Percentiles rank a stretch among this genome's conserved stretches.
These are phyloP conservation scores for Oryza glumipatula DNA, from an alignment of 176 grass and related monocot species.

Conservation along the genomic window DNA sequence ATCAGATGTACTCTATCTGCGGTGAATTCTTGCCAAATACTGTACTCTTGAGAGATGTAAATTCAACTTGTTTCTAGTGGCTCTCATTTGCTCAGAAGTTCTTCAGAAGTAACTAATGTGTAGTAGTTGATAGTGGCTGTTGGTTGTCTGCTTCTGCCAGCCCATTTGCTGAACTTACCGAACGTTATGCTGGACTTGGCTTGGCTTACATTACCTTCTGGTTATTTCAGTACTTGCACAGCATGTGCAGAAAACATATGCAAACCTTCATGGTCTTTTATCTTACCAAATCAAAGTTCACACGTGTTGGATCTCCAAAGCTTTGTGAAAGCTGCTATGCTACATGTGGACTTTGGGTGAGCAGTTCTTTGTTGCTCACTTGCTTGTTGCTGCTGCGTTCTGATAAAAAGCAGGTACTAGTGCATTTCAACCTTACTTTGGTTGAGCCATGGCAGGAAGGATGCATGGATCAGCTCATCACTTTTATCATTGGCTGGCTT, in stretches of 20 bases:
- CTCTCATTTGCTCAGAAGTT: constrained; percentile 2
- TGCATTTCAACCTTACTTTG: constrained; percentile 1
- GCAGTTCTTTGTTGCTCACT: background rate
- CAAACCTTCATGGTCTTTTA: background rate
- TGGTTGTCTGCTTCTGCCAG: background rate
- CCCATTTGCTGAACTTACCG: background rate
- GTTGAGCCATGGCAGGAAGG: constrained; percentile 23
- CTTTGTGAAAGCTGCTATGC: background rate
- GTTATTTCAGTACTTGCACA: background rate
- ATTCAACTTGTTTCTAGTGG: constrained; percentile 20
- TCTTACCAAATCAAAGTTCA: background rate
- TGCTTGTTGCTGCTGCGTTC: background rate
- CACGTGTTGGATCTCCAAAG: background rate
- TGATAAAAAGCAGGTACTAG: constrained; percentile 32
- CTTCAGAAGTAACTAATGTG: background rate
- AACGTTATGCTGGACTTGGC: constrained; percentile 1
- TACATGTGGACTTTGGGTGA: background rate
- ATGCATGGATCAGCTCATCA: constrained; percentile 17
- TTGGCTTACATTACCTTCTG: background rate
- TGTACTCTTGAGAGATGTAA: constrained; percentile 32
- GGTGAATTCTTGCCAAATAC: constrained; percentile 29
- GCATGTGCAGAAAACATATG: background rate
- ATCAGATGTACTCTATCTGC: constrained; percentile 36
- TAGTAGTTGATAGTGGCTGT: background rate
- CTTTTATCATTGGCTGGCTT: constrained; percentile 23